A percentile compares a stretch with the other conserved stretches of the same genome.
These are phyloP conservation scores for Monosporozyma siamensis DNA, from an alignment of 805 yeast species.

Conservation along the genomic window DNA sequence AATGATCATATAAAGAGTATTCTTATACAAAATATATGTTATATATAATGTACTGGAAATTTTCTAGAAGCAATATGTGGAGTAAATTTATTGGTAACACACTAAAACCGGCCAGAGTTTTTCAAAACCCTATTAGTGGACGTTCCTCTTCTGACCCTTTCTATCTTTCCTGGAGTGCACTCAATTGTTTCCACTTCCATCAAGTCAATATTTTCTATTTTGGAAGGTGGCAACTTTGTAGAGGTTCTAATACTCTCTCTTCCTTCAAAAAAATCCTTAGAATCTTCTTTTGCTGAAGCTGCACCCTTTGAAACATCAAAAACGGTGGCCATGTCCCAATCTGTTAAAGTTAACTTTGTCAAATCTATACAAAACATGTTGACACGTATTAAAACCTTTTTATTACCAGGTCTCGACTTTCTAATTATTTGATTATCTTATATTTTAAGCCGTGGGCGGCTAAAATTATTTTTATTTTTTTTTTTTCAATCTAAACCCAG, in stretches of 20 bases:
- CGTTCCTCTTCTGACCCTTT: not conserved
- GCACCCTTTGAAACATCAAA: not conserved
- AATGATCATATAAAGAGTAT: not conserved
- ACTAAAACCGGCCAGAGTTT: not conserved
- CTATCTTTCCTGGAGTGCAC: not conserved
- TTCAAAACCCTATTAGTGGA: not conserved
- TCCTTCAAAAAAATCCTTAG: not conserved
- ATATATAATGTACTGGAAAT: too few species aligned
- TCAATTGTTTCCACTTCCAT: not conserved
- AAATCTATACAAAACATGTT: too few species aligned
- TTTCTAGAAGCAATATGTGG: too few species aligned
- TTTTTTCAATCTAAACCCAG: too few species aligned
- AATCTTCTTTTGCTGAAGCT: not conserved
- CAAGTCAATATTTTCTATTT: not conserved
- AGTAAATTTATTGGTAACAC: too few species aligned
- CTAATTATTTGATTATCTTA: too few species aligned
- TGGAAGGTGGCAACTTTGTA: not conserved
- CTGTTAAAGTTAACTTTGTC: not conserved
- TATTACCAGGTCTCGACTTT: too few species aligned
- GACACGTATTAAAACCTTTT: too few species aligned
- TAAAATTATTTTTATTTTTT: too few species aligned
- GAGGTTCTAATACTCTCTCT: not conserved
- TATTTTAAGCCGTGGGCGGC: too few species aligned
- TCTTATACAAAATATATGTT: not conserved
- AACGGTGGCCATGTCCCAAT: not conserved